Evolutionary conservation across 345 rosid species (phyloP).

Genomic region (Eucalyptus coolabah): DNA sequence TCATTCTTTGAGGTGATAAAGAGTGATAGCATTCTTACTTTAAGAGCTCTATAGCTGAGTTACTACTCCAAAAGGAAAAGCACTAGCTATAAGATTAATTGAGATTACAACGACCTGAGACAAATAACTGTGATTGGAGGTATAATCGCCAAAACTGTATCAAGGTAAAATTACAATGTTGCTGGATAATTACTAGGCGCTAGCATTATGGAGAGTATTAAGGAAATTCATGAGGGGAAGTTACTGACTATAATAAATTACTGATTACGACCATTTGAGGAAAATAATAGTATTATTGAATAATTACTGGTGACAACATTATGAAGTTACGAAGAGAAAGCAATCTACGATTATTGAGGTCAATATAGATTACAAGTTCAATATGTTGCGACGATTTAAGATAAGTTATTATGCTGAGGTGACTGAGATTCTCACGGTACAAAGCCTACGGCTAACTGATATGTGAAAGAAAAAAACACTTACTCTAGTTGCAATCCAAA

Average conservation of each 20-base stretch:
- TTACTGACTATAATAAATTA: not conserved
- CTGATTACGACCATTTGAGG: not conserved
- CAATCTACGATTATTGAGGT: no score
- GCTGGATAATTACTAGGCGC: not conserved
- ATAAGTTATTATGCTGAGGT: no score
- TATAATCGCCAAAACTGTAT: not conserved
- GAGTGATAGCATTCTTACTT: no score
- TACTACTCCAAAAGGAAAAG: no score
- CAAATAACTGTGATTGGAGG: not conserved
- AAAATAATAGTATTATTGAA: not conserved
- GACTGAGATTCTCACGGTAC: no score
- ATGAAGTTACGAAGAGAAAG: no score
- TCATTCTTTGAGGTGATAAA: no score
- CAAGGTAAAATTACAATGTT: not conserved
- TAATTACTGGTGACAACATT: not conserved
- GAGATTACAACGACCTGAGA: not conserved
- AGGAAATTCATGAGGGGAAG: not conserved
- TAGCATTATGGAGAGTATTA: not conserved
- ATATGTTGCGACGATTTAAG: no score
- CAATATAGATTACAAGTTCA: no score
- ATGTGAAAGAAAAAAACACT: no score
- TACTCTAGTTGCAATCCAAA: not conserved
- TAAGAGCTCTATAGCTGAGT: no score
- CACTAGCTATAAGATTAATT: no score
- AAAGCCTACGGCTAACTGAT: rapidly evolving